These are phyloP conservation scores for Mucor mucedo DNA, from an alignment of 371 early-diverging fungal genomes.

Conservation along the genomic window DNA sequence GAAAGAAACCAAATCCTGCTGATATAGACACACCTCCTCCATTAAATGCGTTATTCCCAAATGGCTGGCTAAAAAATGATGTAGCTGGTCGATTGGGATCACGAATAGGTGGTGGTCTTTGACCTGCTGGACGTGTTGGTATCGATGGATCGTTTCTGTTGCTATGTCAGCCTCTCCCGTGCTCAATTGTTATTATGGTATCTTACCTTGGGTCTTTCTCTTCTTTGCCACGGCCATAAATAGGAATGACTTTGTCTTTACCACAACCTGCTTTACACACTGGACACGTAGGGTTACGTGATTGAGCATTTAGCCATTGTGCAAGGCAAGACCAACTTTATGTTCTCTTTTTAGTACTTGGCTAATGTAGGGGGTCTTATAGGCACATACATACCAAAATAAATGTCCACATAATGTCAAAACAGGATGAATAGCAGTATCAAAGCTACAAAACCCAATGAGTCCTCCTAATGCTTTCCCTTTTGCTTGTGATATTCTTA, in stretches of 20 bases:
- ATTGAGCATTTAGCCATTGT: conserved; percentile 73
- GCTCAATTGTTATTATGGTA: not conserved
- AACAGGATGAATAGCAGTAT: conserved; percentile 43
- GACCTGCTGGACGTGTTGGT: conserved; percentile 74
- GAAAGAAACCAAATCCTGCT: conserved; percentile 61
- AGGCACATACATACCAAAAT: conserved; percentile 33
- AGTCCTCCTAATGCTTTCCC: not conserved
- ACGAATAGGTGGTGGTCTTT: conserved; percentile 66
- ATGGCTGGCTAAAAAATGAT: conserved; percentile 54
- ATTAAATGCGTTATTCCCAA: conserved; percentile 53
- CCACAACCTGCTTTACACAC: conserved; percentile 83
- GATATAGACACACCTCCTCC: conserved; percentile 56
- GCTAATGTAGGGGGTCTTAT: not conserved
- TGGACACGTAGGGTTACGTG: conserved; percentile 72
- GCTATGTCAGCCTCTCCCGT: not conserved
- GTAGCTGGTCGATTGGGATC: conserved; percentile 53
- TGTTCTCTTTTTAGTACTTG: not conserved
- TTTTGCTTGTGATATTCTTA: conserved; percentile 8
- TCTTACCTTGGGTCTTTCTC: conserved; percentile 71
- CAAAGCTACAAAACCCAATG: conserved; percentile 25
- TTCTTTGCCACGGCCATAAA: conserved; percentile 79
- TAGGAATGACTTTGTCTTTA: conserved; percentile 79
- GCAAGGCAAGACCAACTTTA: conserved; percentile 72
- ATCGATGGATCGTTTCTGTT: conserved; percentile 49
- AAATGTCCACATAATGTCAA: conserved; percentile 45